phyloP scores from a whole-genome alignment of 352 stramenopile genomes.

The Globisporangium rhizosaccharum region DNA sequence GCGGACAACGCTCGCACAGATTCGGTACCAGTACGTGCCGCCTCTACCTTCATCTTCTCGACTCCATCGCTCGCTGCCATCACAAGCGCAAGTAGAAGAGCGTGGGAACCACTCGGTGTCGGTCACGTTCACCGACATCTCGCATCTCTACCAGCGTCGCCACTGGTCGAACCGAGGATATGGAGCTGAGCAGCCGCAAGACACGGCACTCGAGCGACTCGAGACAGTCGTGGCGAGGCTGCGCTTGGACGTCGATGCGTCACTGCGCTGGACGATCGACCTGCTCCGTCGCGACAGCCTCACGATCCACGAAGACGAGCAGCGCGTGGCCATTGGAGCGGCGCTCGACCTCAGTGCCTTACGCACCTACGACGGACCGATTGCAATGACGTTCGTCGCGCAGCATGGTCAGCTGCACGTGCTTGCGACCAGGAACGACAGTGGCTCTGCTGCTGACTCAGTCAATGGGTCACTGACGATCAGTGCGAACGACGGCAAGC shows the following conservation, averaged over 20 bases:
- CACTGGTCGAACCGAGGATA: background rate
- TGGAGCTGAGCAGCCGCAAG: background rate
- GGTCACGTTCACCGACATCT: slow-evolving; percentile 10
- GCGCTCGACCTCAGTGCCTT: slow-evolving; percentile 7
- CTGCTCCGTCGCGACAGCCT: slow-evolving; percentile 2
- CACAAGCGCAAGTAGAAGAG: too few species aligned
- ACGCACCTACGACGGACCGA: background rate
- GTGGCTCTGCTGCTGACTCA: background rate
- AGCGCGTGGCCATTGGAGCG: slow-evolving; percentile 1
- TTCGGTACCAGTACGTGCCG: slow-evolving; percentile 3
- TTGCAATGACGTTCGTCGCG: slow-evolving; percentile 3
- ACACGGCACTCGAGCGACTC: background rate
- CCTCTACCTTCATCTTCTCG: background rate
- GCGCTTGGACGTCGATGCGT: slow-evolving; percentile 6
- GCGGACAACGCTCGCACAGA: slow-evolving; percentile 2
- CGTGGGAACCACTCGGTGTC: background rate
- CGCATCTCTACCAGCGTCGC: background rate
- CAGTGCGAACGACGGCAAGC: background rate
- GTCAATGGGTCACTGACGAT: slow-evolving; percentile 6
- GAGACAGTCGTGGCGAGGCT: slow-evolving; percentile 4
- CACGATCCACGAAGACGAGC: slow-evolving; percentile 8
- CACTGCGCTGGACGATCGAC: background rate
- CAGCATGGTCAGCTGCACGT: slow-evolving; percentile 7
- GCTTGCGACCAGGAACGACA: background rate
- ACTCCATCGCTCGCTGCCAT: too few species aligned